Evolutionary conservation across 1,284 basidiomycete genomes (phyloP), one percentile per base, ranked within the genome.

Genomic region (Microbotryum intermedium): DNA sequence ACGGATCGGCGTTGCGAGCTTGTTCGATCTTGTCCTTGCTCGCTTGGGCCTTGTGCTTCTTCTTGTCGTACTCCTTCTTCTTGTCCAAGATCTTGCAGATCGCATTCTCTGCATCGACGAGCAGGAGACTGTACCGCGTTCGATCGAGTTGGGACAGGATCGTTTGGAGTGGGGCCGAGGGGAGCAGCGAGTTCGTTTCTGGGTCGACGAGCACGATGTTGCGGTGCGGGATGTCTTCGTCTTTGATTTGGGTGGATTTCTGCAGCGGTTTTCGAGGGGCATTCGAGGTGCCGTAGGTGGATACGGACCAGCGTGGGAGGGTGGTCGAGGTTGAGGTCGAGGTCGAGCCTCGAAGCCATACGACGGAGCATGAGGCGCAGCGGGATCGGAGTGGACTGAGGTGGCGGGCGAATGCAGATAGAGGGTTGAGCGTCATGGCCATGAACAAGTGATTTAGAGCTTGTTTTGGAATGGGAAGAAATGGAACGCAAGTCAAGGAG

Each of bases 1-100:
- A 13, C 28, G 50, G 18, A 25, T 45, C 59, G 49, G 65, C 46
- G 48, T 44, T 53, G 42, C 58, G 55, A 34, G 58, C 56, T 25
- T 50, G 21, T 34, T 58, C 58, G 30, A 58, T 58, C 54, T 63
- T 64, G 58, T 52, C 48, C 50, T 67, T 66, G 34, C 65, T 60
- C 23, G 76, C 72, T 55, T 79, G 62, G 23, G 64, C 54, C 28
- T 67, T 62, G 16, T 55, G 60, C 25, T 50, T 56, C n/a, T 52
- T 46, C 42, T 57, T 59, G 20, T 74, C 66, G 55, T 71, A 75
- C 51, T 70, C 67, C 30, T 72, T 72, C 67, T 75, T 75, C 66
- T 76, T 76, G 65, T 73, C 72, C 46, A 77, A 59, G 61, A 77
- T 71, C 43, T 73, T 72, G 68, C 74, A 75, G 53, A 76, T 74